These are phyloP conservation scores for Auricularia sp. DNA, from an alignment of 768 basidiomycete species.

Conservation along the genomic window DNA sequence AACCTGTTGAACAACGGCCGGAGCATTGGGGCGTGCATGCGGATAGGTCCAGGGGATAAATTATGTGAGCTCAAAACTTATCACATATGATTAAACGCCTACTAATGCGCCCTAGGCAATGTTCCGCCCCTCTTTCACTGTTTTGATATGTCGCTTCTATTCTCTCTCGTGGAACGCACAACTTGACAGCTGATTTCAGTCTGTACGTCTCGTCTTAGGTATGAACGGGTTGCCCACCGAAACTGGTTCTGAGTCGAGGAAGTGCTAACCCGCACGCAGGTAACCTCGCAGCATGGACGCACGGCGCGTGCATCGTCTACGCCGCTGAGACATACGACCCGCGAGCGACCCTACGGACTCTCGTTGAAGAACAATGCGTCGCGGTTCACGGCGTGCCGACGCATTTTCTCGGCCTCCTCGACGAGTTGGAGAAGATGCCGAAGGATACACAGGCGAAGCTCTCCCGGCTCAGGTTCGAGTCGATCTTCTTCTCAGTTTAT, in stretches of 20 bases:
- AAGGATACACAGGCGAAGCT: conserved; percentile 39
- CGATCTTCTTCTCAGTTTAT: neutral
- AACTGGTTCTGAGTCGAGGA: conserved; percentile 22
- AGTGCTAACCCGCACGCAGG: conserved; percentile 29
- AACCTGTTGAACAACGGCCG: conserved; percentile 73
- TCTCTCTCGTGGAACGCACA: neutral
- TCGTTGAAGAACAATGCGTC: conserved; percentile 49
- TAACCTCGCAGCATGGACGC: conserved; percentile 68
- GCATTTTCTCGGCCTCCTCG: conserved; percentile 66
- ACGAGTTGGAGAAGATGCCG: conserved; percentile 47
- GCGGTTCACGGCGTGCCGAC: conserved; percentile 80
- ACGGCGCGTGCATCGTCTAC: conserved; percentile 67
- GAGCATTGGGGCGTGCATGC: conserved; percentile 63
- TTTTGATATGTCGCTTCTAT: conserved; percentile 57
- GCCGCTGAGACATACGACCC: conserved; percentile 58
- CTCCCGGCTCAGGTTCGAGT: conserved; percentile 41
- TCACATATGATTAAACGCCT: conserved; percentile 12
- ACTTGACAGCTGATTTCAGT: neutral
- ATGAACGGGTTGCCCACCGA: neutral
- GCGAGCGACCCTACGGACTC: neutral
- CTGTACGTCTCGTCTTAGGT: conserved; percentile 8
- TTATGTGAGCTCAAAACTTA: conserved; percentile 35
- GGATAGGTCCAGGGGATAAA: conserved; percentile 50
- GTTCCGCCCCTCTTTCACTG: conserved; percentile 80
- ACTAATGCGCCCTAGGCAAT: conserved; percentile 41